Percentiles rank a stretch among this genome's conserved stretches.
Evolutionary conservation across 768 basidiomycete species (phyloP).

Genomic region (Pleurotus salmoneostramineus): DNA sequence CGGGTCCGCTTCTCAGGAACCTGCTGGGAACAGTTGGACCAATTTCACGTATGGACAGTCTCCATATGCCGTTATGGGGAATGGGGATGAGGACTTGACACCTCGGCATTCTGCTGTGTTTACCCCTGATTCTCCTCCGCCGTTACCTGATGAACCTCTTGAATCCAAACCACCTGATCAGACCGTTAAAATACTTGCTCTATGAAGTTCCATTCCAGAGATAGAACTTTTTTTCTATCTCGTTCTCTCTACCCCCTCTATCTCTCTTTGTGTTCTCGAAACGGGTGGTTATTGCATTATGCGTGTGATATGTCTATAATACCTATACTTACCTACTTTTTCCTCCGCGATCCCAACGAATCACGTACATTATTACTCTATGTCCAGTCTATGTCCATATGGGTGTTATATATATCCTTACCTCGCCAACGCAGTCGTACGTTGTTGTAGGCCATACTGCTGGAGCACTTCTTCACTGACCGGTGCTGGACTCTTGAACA

Average conservation of each 20-base stretch:
- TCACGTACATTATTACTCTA: constrained; percentile 17
- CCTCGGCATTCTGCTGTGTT: constrained; percentile 25
- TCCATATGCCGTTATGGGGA: constrained; percentile 21
- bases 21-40: constrained; percentile 30
- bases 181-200: not conserved
- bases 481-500: constrained; percentile 84
- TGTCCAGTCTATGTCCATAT: constrained; percentile 4
- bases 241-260: no score
- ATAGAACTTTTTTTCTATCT: no score
- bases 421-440: constrained; percentile 7
- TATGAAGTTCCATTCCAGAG: not conserved
- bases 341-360: not conserved
- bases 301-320: no score
- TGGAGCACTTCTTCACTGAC: constrained; percentile 46
- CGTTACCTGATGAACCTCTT: constrained; percentile 7
- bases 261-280: no score
- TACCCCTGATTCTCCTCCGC: constrained; percentile 21
- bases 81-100: constrained; percentile 12
- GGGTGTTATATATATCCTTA: no score
- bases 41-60: constrained; percentile 33
- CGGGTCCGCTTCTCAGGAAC: constrained; percentile 17
- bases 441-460: constrained; percentile 59
- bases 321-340: not conserved
- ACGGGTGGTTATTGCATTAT: no score
- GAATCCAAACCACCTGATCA: constrained; percentile 7